Evolutionary conservation across 768 basidiomycete species (phyloP).

Genomic region (Cyclocybe cylindracea): DNA sequence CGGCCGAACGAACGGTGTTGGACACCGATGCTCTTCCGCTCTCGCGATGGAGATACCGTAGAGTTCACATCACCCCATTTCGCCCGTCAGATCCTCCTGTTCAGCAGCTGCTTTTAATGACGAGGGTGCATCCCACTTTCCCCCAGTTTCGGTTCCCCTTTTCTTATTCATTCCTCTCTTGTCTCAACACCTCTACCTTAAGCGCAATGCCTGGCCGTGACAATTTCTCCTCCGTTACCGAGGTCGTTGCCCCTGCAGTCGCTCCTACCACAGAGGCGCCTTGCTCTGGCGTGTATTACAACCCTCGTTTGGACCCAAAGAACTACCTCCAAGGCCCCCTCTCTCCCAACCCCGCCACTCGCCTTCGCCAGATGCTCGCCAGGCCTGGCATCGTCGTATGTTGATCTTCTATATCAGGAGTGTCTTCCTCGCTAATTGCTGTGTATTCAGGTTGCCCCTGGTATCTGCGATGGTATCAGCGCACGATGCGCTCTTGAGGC

Average conservation of each 20-base stretch:
- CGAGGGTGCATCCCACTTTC: neutral
- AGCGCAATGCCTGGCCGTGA: neutral
- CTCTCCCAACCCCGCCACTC: slow-evolving; percentile 63
- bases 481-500: slow-evolving; percentile 74
- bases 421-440: neutral
- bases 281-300: slow-evolving; percentile 44
- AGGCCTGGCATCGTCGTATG: slow-evolving; percentile 72
- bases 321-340: slow-evolving; percentile 68
- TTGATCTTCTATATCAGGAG: neutral
- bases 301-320: slow-evolving; percentile 64
- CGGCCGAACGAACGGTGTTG: neutral
- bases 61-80: neutral
- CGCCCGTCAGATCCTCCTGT: neutral
- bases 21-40: neutral
- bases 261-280: too few species aligned
- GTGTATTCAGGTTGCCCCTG: slow-evolving; percentile 55
- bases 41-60: neutral
- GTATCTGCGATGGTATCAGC: slow-evolving; percentile 74
- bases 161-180: neutral
- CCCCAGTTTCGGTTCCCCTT: neutral
- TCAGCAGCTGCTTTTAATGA: neutral
- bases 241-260: too few species aligned
- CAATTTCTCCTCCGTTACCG: too few species aligned
- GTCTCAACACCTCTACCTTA: neutral
- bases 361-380: slow-evolving; percentile 62